Percentiles rank a stretch among this genome's conserved stretches.
Evolutionary conservation across 1,284 basidiomycete species (phyloP).

Genomic region (Kwoniella shivajii): DNA sequence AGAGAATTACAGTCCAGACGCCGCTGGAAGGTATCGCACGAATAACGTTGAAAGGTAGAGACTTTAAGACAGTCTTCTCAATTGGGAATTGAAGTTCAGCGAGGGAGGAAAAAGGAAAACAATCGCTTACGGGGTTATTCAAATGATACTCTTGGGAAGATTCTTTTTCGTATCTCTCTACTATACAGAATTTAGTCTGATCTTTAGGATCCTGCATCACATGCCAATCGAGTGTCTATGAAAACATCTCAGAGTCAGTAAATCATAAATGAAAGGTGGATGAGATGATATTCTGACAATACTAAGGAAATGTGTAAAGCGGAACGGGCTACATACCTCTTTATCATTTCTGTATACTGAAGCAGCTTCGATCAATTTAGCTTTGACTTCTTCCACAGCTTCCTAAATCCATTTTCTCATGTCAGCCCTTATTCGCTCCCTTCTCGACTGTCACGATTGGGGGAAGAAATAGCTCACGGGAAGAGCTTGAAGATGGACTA

Average conservation of each 20-base stretch:
- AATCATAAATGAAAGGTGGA: background rate
- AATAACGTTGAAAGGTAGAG: too few species aligned
- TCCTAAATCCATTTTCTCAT: constrained; percentile 26
- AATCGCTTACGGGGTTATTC: constrained; percentile 44
- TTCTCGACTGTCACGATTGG: too few species aligned
- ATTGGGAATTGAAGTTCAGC: too few species aligned
- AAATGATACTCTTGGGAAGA: constrained; percentile 50
- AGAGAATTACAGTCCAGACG: background rate
- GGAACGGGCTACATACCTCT: constrained; percentile 27
- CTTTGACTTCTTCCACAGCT: constrained; percentile 47
- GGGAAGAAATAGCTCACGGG: constrained; percentile 30
- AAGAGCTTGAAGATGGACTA: constrained; percentile 50
- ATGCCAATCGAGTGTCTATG: constrained; percentile 46
- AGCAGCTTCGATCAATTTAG: constrained; percentile 52
- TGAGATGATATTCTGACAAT: background rate
- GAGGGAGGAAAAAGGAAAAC: background rate
- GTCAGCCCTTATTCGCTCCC: background rate
- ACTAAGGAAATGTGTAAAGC: background rate
- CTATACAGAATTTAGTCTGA: constrained; percentile 52
- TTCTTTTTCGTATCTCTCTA: constrained; percentile 53
- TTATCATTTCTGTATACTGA: constrained; percentile 51
- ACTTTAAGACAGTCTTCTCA: too few species aligned
- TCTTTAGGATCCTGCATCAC: constrained; percentile 54
- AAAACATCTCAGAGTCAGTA: too few species aligned
- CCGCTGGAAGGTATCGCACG: too few species aligned